Conservation (phyloP, 495 filamentous ascomycete species). For the Lichina pygmaea region DNA sequence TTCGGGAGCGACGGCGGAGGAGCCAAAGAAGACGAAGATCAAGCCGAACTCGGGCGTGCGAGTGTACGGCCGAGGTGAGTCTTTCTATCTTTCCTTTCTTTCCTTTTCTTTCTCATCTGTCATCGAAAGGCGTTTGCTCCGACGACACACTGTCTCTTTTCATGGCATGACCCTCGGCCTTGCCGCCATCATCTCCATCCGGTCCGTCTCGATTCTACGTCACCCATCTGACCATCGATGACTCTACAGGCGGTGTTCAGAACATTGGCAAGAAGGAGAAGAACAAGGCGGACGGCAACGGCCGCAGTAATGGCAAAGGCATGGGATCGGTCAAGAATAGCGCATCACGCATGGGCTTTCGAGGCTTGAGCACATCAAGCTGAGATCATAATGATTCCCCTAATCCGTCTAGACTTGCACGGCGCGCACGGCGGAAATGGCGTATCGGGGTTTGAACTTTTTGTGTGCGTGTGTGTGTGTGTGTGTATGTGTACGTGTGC, state of each 20-base stretch:
- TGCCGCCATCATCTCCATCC: background rate
- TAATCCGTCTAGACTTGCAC: constrained; percentile 5
- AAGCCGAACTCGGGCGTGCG: constrained; percentile 13
- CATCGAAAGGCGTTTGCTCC: background rate
- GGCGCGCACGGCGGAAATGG: constrained; percentile 3
- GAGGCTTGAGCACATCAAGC: background rate
- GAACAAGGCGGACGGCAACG: background rate
- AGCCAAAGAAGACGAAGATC: constrained; percentile 7
- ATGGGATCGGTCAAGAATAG: background rate
- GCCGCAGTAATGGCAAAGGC: background rate
- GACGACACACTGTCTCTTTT: too few species aligned
- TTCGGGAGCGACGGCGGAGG: constrained; percentile 5
- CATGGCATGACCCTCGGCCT: background rate
- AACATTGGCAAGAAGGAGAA: constrained; percentile 17
- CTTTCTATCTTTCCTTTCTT: constrained; percentile 2
- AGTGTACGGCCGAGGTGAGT: constrained; percentile 17
- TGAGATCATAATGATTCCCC: background rate
- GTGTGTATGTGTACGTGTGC: background rate
- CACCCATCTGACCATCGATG: background rate
- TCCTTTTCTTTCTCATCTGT: background rate
- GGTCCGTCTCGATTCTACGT: background rate
- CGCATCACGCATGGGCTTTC: background rate
- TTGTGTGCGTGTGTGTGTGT: background rate
- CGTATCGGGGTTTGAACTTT: background rate
- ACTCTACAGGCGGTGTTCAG: constrained; percentile 22